Percentiles rank a stretch among this genome's conserved stretches.
Evolutionary conservation across 805 yeast species (phyloP).

Genomic region (Debaryomyces maramus): DNA sequence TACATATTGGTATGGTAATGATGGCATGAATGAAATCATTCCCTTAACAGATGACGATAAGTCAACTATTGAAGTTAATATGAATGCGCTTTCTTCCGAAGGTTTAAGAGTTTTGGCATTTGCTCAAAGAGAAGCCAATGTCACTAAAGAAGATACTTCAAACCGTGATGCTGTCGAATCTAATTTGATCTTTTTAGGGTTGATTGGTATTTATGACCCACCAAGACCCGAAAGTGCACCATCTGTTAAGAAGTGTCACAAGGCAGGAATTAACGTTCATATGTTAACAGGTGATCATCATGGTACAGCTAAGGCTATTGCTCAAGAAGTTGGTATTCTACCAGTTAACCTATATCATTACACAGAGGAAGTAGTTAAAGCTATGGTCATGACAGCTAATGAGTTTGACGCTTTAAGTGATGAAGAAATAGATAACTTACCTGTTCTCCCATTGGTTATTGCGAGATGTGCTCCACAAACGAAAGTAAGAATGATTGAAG

Average conservation of each 20-base stretch:
- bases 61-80: slow-evolving; percentile 48
- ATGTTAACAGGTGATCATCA: slow-evolving; percentile 85
- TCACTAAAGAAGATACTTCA: slow-evolving; percentile 13
- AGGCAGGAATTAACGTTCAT: slow-evolving; percentile 77
- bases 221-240: slow-evolving; percentile 69
- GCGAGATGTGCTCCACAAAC: slow-evolving; percentile 46
- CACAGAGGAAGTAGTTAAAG: slow-evolving; percentile 31
- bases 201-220: slow-evolving; percentile 79
- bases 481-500: slow-evolving; percentile 42
- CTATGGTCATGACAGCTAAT: slow-evolving; percentile 39
- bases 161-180: slow-evolving; percentile 48
- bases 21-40: slow-evolving; percentile 14
- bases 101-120: slow-evolving; percentile 76
- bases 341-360: slow-evolving; percentile 48
- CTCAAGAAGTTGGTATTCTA: slow-evolving; percentile 78
- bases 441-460: slow-evolving; percentile 40
- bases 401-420: slow-evolving; percentile 35
- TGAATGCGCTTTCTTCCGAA: slow-evolving; percentile 58
- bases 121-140: slow-evolving; percentile 45
- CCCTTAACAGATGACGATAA: slow-evolving; percentile 43
- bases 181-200: slow-evolving; percentile 58
- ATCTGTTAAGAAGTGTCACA: slow-evolving; percentile 65
- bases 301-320: slow-evolving; percentile 76
- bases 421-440: slow-evolving; percentile 33
- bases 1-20: slow-evolving; percentile 47